A percentile compares a stretch with the other conserved stretches of the same genome.
Evolutionary conservation across 352 stramenopile species (phyloP).

Genomic region (Phytophthora pinifolia): DNA sequence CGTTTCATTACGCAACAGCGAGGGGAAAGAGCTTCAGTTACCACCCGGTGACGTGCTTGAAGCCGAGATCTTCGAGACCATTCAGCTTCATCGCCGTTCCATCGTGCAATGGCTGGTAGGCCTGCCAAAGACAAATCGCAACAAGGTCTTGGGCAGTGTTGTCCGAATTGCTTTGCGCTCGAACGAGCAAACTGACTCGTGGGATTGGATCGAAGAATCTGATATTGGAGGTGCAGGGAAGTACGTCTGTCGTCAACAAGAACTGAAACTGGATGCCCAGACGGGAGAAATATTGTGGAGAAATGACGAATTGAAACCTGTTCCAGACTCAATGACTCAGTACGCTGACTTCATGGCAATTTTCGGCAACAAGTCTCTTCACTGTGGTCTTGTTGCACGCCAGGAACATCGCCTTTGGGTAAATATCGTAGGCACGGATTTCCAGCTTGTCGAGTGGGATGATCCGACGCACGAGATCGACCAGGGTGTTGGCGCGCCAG

Average conservation of each 20-base stretch:
- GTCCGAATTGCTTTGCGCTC: conserved; percentile 77
- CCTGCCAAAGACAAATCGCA: conserved; percentile 29
- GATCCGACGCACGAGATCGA: conserved; percentile 72
- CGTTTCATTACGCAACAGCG: conserved; percentile 49
- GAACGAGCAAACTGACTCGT: conserved; percentile 47
- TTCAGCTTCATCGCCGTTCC: conserved; percentile 78
- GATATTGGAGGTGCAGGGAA: conserved; percentile 56
- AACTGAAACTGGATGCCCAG: conserved; percentile 87
- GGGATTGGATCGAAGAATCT: conserved; percentile 67
- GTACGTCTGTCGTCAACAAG: conserved; percentile 70
- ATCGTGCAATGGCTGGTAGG: conserved; percentile 71
- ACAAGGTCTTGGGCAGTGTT: conserved; percentile 60
- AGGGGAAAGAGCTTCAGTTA: conserved; percentile 65
- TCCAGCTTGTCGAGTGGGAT: conserved; percentile 89
- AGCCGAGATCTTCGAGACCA: conserved; percentile 82
- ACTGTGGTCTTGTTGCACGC: conserved; percentile 84
- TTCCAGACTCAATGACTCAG: conserved; percentile 91
- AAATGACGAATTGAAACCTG: conserved; percentile 89
- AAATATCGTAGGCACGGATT: conserved; percentile 88
- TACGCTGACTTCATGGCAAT: conserved; percentile 84
- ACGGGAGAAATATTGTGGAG: conserved; percentile 90
- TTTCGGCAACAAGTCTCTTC: conserved; percentile 84
- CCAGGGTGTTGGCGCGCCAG: conserved; percentile 76
- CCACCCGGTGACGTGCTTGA: conserved; percentile 85
- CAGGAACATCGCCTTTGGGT: conserved; percentile 89